These are phyloP conservation scores for Fusarium papillatum DNA, from an alignment of 2,329 filamentous ascomycete species.

Conservation along the genomic window DNA sequence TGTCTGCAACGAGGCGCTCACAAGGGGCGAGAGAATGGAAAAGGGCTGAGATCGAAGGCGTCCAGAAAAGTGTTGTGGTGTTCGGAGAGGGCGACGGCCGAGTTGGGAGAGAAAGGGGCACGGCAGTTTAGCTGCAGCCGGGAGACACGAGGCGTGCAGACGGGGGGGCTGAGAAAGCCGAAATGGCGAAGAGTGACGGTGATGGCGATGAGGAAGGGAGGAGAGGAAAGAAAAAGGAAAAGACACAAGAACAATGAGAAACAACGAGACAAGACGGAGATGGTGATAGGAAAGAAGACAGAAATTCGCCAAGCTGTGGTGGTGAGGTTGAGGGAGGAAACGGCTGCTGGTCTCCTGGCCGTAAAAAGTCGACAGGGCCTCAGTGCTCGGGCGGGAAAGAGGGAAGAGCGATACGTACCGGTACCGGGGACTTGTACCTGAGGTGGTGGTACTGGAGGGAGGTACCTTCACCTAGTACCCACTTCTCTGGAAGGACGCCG, in stretches of 20 bases:
- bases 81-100: conserved; percentile 41
- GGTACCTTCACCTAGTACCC: conserved; percentile 11
- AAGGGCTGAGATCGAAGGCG: conserved; percentile 33
- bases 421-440: neutral
- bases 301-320: conserved; percentile 37
- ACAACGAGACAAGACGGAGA: conserved; percentile 41
- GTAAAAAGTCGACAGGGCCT: conserved; percentile 32
- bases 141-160: conserved; percentile 36
- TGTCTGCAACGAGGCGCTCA: conserved; percentile 47
- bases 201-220: conserved; percentile 45
- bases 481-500: conserved; percentile 10
- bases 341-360: conserved; percentile 36
- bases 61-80: conserved; percentile 34
- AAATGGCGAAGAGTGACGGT: conserved; percentile 43
- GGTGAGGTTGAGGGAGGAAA: conserved; percentile 45
- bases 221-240: conserved; percentile 40
- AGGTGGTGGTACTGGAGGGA: neutral
- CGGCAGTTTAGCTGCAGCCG: conserved; percentile 39
- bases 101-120: conserved; percentile 50
- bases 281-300: conserved; percentile 43
- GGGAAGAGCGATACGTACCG: conserved; percentile 29
- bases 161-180: conserved; percentile 40
- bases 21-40: conserved; percentile 37
- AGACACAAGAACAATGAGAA: conserved; percentile 46
- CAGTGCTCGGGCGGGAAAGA: conserved; percentile 15